A percentile compares a stretch with the other conserved stretches of the same genome.
Evolutionary conservation across 805 yeast genomes (phyloP).

Genomic region (Teunomyces atbi): DNA sequence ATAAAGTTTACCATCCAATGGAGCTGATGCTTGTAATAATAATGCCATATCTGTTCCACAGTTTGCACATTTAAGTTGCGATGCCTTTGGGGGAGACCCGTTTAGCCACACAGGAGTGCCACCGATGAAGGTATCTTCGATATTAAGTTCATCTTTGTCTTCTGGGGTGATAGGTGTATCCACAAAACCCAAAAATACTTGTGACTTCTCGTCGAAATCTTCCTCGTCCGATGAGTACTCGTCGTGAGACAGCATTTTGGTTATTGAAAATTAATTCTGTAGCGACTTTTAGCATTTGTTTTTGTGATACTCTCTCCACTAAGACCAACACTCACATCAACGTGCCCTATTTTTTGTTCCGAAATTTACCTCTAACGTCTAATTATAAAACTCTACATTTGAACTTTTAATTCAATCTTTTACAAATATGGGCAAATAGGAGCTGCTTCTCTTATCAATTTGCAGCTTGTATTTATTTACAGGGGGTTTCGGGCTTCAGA

Average conservation of each 20-base stretch:
- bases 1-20: conserved; percentile 66
- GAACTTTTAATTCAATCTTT: too few relatives aligned
- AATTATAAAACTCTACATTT: too few relatives aligned
- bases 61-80: conserved; percentile 57
- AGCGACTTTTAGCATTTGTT: neutral
- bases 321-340: too few relatives aligned
- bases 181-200: conserved; percentile 60
- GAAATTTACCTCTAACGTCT: too few relatives aligned
- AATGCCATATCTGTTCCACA: conserved; percentile 66
- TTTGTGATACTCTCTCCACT: neutral
- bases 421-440: too few relatives aligned
- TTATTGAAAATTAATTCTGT: neutral
- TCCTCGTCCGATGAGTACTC: conserved; percentile 58
- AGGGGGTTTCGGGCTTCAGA: too few relatives aligned
- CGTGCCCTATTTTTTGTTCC: too few relatives aligned
- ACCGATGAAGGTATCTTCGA: conserved; percentile 79
- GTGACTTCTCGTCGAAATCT: conserved; percentile 28
- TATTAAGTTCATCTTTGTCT: conserved; percentile 32
- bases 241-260: conserved; percentile 37
- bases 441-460: too few relatives aligned
- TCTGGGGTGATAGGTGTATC: conserved; percentile 52
- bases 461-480: too few relatives aligned
- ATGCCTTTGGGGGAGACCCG: conserved; percentile 54
- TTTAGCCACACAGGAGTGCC: conserved; percentile 69
- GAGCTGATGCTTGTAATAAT: conserved; percentile 77